phyloP scores from a whole-genome alignment of 345 rosid species.

The Arabidopsis suecica region DNA sequence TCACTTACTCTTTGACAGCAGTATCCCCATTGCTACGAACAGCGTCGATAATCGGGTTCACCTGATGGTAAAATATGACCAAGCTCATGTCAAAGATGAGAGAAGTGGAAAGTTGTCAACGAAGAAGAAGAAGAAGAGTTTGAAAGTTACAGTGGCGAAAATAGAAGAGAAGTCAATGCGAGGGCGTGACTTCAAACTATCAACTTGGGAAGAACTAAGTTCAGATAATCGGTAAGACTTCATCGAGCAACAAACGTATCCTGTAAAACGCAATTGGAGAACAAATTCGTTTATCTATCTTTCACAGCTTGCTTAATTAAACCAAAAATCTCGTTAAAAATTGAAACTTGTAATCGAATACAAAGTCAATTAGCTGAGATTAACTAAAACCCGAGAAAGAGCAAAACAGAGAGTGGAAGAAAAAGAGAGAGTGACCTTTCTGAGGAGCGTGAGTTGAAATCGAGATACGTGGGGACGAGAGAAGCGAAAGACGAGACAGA shows the following conservation, averaged over 20 bases:
- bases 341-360: neutral
- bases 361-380: neutral
- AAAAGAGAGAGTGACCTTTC: constrained; percentile 22
- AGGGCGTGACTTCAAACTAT: constrained; percentile 74
- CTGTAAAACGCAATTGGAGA: constrained; percentile 31
- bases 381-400: neutral
- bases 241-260: constrained; percentile 61
- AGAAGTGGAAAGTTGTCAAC: neutral
- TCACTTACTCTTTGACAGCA: constrained; percentile 78
- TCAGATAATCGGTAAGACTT: constrained; percentile 77
- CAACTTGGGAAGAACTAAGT: constrained; percentile 59
- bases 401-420: neutral
- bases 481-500: constrained; percentile 37
- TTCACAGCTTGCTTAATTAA: neutral
- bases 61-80: constrained; percentile 43
- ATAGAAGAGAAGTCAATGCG: constrained; percentile 86
- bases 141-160: constrained; percentile 54
- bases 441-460: constrained; percentile 14
- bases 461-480: constrained; percentile 37
- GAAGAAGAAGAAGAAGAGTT: neutral
- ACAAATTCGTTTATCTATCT: neutral
- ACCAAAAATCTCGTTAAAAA: neutral
- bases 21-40: constrained; percentile 76
- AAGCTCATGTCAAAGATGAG: constrained; percentile 9
- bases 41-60: constrained; percentile 80